Evolutionary conservation across 1,284 basidiomycete genomes (phyloP).

Genomic region (Trametes hirsuta): DNA sequence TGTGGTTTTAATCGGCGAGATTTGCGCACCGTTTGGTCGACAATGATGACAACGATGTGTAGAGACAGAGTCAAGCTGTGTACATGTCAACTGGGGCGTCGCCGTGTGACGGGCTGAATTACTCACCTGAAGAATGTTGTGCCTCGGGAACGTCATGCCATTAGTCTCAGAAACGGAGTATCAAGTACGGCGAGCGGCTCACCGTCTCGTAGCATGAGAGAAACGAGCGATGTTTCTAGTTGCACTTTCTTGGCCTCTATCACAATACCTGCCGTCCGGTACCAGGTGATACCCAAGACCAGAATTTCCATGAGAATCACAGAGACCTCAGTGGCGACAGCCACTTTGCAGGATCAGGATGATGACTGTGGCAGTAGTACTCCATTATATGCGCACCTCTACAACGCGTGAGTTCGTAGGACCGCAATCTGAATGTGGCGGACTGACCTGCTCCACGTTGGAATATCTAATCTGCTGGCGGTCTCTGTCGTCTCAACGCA

Average conservation of each 20-base stretch:
- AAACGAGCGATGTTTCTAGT: not conserved
- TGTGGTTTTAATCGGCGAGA: too few species aligned
- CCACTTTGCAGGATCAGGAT: not conserved
- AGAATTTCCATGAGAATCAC: not conserved
- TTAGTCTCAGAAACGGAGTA: too few species aligned
- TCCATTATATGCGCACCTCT: not conserved
- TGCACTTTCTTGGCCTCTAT: slow-evolving; percentile 1
- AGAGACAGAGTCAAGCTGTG: not conserved
- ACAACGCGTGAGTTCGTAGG: not conserved
- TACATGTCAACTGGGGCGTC: not conserved
- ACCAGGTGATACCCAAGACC: slow-evolving; percentile 20
- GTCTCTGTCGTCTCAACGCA: not conserved
- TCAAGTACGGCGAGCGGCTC: not conserved
- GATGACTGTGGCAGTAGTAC: too few species aligned
- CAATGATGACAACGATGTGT: slow-evolving; percentile 3
- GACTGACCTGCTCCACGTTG: not conserved
- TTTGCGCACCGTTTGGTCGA: not conserved
- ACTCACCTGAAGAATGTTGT: slow-evolving; percentile 11
- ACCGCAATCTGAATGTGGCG: not conserved
- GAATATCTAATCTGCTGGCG: not conserved
- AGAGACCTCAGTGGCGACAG: not conserved
- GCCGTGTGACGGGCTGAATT: too few species aligned
- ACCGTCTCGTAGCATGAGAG: slow-evolving; percentile 15
- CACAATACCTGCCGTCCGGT: slow-evolving; percentile 8
- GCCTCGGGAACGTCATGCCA: not conserved